Base-by-base conservation (phyloP, 225 moss, liverwort and hornwort genomes). In the Pseudisothecium myosuroides region DNA sequence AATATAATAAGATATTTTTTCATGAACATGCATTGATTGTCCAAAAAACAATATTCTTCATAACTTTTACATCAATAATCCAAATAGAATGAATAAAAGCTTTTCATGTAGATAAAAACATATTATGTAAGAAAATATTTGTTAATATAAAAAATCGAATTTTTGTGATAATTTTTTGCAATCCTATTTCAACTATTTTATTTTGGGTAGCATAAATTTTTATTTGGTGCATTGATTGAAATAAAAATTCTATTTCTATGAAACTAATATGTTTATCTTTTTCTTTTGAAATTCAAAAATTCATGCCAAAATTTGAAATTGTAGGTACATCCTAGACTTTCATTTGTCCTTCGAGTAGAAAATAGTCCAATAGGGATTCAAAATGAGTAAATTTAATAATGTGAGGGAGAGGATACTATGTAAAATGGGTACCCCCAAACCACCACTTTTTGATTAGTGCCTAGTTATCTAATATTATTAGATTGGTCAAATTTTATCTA, bases 281-380 rank as follows among this genome's bases (percentile, higher is more conserved):
- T 7, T 71, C 3, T 9, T 27, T 3, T 31, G 6, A 18, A 12
- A 31, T 19, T 32, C 6, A 18, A 49, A 75, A 32, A 32, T 1
- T 31, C 12, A 12, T 49, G 0, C 1, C 7, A 19, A 74, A 29
- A 17, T 74, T 75, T 49, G 11, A 31, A 17, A 74, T 47, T 0
- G 0, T 31, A 45, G 0, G 15, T 29, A 17, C 7, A 47, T 47
- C 11, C 7, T 4, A 47, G 49, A 49, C 19, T 49, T 49, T 75
- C 49, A 32, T 49, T 49, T 75, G 32, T 75, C 12, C 6, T 0
- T 0, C 0, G 1, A 29, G 20, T 4, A 2, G 0, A 75, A 0
- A 75, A 49, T 29, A 47, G 74, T 47, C 2, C 31, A 72, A 27
- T 15, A 41, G 0, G 9, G 26, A 3, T 27, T 43, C 5, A 32